Percentiles rank a stretch among this genome's conserved stretches.
These are phyloP conservation scores for Exobasidium cylindrosporum DNA, from an alignment of 1,284 basidiomycete genomes.

Conservation along the genomic window DNA sequence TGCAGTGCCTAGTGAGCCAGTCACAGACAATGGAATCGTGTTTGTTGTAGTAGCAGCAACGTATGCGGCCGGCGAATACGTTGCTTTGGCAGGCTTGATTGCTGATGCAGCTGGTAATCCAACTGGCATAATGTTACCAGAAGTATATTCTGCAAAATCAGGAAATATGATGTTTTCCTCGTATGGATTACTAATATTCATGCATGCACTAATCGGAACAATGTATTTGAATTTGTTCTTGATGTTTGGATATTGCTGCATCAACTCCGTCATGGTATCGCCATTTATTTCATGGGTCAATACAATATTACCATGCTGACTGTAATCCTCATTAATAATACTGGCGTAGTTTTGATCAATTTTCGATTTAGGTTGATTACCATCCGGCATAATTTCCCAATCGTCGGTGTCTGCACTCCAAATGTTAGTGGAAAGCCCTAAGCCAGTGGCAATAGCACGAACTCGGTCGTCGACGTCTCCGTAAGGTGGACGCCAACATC, in stretches of 20 bases:
- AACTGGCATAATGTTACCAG: constrained; percentile 28
- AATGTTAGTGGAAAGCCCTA: constrained; percentile 58
- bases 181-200: constrained; percentile 40
- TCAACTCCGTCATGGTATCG: constrained; percentile 46
- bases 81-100: neutral
- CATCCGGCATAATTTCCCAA: constrained; percentile 51
- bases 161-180: constrained; percentile 24
- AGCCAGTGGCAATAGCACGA: constrained; percentile 57
- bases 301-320: constrained; percentile 40
- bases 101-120: constrained; percentile 26
- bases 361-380: constrained; percentile 38
- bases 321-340: constrained; percentile 21
- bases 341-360: constrained; percentile 57
- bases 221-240: constrained; percentile 47
- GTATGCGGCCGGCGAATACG: neutral
- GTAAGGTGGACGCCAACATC: constrained; percentile 56
- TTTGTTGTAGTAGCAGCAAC: neutral
- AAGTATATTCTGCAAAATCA: constrained; percentile 18
- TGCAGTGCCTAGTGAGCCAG: no score
- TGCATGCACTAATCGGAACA: constrained; percentile 51
- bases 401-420: constrained; percentile 57
- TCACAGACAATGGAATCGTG: neutral
- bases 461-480: constrained; percentile 60
- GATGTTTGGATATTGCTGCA: constrained; percentile 43
- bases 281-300: constrained; percentile 52